phyloP scores from a whole-genome alignment of 768 basidiomycete species.

The Filobasidium floriforme region DNA sequence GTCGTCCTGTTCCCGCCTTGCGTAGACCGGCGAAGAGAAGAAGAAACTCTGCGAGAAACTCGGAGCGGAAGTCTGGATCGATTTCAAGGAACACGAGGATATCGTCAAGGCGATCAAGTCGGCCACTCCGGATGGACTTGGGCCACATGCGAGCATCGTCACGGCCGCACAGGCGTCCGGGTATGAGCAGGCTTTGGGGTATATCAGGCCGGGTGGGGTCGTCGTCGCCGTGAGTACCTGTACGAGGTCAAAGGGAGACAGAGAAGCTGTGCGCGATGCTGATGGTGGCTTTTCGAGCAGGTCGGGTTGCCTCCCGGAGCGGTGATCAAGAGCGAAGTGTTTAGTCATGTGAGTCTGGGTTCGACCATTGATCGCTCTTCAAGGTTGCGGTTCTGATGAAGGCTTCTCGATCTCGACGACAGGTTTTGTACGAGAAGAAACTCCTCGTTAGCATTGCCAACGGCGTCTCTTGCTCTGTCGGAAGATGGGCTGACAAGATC shows the following conservation, averaged over 20 bases:
- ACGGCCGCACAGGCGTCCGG: slow-evolving; percentile 44
- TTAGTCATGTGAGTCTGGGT: slow-evolving; percentile 9
- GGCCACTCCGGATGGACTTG: slow-evolving; percentile 55
- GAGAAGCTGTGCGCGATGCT: background rate
- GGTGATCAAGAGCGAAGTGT: slow-evolving; percentile 23
- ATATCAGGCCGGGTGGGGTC: slow-evolving; percentile 63
- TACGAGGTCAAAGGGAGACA: too few relatives aligned
- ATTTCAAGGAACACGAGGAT: slow-evolving; percentile 63
- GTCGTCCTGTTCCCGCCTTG: too few relatives aligned
- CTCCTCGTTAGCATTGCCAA: slow-evolving; percentile 45
- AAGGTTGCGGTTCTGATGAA: too few relatives aligned
- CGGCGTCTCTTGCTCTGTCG: too few relatives aligned
- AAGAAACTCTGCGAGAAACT: slow-evolving; percentile 55
- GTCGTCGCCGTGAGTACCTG: slow-evolving; percentile 22
- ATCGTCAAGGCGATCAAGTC: slow-evolving; percentile 60
- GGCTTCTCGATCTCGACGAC: too few relatives aligned
- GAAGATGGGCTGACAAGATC: too few relatives aligned
- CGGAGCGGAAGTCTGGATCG: slow-evolving; percentile 64
- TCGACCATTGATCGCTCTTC: too few relatives aligned
- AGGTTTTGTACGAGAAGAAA: slow-evolving; percentile 37
- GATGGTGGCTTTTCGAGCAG: slow-evolving; percentile 8
- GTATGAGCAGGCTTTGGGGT: slow-evolving; percentile 54
- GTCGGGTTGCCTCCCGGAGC: slow-evolving; percentile 28
- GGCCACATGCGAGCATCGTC: slow-evolving; percentile 58
- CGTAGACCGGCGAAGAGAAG: slow-evolving; percentile 62